These are phyloP conservation scores for Cardamine occulta DNA, from an alignment of 345 rosid species.

Conservation along the genomic window DNA sequence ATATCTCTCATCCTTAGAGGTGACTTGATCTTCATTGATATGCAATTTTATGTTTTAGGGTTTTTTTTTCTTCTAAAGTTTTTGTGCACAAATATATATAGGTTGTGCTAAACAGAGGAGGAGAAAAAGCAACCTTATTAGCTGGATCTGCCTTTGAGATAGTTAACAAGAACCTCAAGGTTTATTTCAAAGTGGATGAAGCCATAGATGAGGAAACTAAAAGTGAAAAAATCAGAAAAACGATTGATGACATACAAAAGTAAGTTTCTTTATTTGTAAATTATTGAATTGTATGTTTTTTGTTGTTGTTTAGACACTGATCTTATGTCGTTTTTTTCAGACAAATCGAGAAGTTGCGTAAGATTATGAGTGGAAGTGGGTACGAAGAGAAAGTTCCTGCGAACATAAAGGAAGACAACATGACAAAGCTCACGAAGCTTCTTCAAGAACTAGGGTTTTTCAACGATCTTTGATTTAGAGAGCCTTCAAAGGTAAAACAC, in stretches of 20 bases:
- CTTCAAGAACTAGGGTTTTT: conserved; percentile 69
- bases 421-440: conserved; percentile 59
- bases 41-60: conserved; percentile 39
- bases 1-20: conserved; percentile 70
- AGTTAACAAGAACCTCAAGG: conserved; percentile 77
- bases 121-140: conserved; percentile 64
- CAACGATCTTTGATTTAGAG: background rate
- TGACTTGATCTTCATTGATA: conserved; percentile 20
- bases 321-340: conserved; percentile 40
- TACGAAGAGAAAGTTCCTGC: conserved; percentile 78
- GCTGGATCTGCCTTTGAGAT: conserved; percentile 72
- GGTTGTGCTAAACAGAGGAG: conserved; percentile 59
- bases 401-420: conserved; percentile 63
- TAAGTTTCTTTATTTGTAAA: conserved; percentile 40
- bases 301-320: conserved; percentile 2
- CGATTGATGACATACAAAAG: conserved; percentile 71
- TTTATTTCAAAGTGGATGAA: conserved; percentile 79
- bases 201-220: conserved; percentile 62
- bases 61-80: conserved; percentile 39
- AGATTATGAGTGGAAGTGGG: conserved; percentile 60
- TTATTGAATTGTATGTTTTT: background rate
- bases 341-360: conserved; percentile 77
- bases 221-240: conserved; percentile 65
- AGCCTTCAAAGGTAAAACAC: background rate
- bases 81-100: conserved; percentile 28